Percentiles rank a stretch among this genome's conserved stretches.
phyloP scores from a whole-genome alignment of 2,329 filamentous ascomycete species.

The Colletotrichum orchidophilum region DNA sequence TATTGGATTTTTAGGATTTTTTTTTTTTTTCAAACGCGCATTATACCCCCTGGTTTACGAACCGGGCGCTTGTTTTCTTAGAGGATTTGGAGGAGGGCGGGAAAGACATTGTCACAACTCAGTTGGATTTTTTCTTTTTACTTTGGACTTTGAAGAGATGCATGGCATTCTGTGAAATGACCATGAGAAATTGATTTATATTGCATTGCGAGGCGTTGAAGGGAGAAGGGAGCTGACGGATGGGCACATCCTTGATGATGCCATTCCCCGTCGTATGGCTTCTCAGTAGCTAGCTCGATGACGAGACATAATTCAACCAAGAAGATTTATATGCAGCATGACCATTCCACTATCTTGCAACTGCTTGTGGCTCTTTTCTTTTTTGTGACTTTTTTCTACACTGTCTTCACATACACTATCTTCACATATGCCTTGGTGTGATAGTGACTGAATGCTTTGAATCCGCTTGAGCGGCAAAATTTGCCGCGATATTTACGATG shows the following conservation, averaged over 20 bases:
- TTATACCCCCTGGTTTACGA: constrained; percentile 30
- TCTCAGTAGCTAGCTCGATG: constrained; percentile 18
- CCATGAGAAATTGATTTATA: background rate
- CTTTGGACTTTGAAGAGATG: background rate
- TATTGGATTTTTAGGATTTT: constrained; percentile 1
- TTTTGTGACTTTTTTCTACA: background rate
- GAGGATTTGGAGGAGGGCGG: constrained; percentile 1
- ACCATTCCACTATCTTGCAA: background rate
- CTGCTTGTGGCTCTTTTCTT: background rate
- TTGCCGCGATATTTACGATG: too few relatives aligned
- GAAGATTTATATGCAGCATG: background rate
- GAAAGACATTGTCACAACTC: background rate
- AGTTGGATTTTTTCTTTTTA: background rate
- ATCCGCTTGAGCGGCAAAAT: background rate
- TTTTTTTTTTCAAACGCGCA: constrained; percentile 7
- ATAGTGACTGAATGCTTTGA: background rate
- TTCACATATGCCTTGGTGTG: background rate
- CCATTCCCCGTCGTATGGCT: constrained; percentile 2
- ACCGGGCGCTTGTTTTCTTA: constrained; percentile 15
- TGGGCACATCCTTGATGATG: background rate
- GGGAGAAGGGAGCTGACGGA: background rate
- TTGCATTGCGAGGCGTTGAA: constrained; percentile 26
- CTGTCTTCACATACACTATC: background rate
- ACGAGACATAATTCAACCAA: background rate
- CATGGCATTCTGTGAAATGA: constrained; percentile 3